Evolutionary conservation across 2,329 filamentous ascomycete species (phyloP), one percentile per base, ranked within the genome.

Genomic region (Phialophora expanda): DNA sequence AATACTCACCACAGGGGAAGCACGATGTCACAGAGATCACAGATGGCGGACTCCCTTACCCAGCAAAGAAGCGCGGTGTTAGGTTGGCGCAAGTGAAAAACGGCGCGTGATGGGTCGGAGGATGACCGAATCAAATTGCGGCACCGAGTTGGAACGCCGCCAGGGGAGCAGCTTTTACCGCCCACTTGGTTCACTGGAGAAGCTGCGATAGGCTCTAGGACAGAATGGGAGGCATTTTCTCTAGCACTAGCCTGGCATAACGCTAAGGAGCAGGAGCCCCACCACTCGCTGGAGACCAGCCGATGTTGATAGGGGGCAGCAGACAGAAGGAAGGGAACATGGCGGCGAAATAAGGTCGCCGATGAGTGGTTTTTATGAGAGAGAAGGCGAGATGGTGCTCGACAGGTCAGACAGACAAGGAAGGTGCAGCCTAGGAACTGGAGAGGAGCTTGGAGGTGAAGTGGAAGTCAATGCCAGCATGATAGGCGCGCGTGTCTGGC

Each of bases 101-200:
- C 32, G 55, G 62, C 51, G 55, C 60, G 66, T 68, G 66, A 68
- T 61, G 62, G 61, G 51, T 50, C 26, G 41, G 30, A 30, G 32
- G 20, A 32, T 17, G 26, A 56, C 26, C 66, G 60, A 68, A 68
- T 68, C 66, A 66, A 51, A 26, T 38, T 41, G 41, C 44, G 34
- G 30, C 41, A 14, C 38, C 60, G 46, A 32, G 24, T 38, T 26
- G n/a, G 32, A 26, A 28, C 28, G 63, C 56, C 32, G n/a, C 51
- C 22, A 55, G 62, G 59, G 59, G 65, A 62, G 20, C 53, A 67
- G 62, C 53, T 51, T 55, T 55, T 66, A 68, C 66, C 66, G 61
- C 57, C 63, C 56, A 64, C 60, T 56, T 57, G 66, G 56, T 41
- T 62, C 41, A 51, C 20, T 60, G 30, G 32, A 17, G 24, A n/a